These are phyloP conservation scores for Colletotrichum filicis DNA, from an alignment of 2,329 filamentous ascomycete species.

Conservation along the genomic window DNA sequence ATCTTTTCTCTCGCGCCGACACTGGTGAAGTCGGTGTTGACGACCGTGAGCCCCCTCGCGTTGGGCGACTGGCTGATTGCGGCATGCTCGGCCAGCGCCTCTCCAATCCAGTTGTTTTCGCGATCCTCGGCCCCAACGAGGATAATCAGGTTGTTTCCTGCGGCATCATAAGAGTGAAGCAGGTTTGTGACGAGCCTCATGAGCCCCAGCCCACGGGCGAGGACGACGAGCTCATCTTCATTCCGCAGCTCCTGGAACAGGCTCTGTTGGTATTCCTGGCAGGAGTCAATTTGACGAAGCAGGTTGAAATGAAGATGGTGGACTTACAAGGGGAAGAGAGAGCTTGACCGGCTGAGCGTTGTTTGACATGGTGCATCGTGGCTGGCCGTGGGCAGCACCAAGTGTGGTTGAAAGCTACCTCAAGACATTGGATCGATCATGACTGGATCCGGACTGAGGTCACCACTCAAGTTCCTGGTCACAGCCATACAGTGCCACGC, in stretches of 20 bases:
- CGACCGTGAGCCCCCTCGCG: slow-evolving; percentile 86
- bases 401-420: background rate
- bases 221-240: slow-evolving; percentile 93
- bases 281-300: slow-evolving; percentile 30
- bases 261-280: slow-evolving; percentile 89
- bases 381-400: background rate
- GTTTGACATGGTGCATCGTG: slow-evolving; percentile 43
- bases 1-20: slow-evolving; percentile 90
- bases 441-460: background rate
- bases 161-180: slow-evolving; percentile 95
- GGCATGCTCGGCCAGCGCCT: slow-evolving; percentile 94
- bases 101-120: slow-evolving; percentile 97
- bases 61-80: slow-evolving; percentile 86
- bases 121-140: slow-evolving; percentile 90
- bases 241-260: slow-evolving; percentile 90
- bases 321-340: slow-evolving; percentile 76
- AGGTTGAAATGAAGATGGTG: background rate
- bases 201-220: slow-evolving; percentile 91
- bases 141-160: slow-evolving; percentile 91
- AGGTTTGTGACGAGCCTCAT: slow-evolving; percentile 95
- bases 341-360: slow-evolving; percentile 80
- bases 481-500: background rate
- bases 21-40: slow-evolving; percentile 94
- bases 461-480: background rate
- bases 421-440: background rate